phyloP scores from a whole-genome alignment of 495 filamentous ascomycete species.

The Cudoniella acicularis region DNA sequence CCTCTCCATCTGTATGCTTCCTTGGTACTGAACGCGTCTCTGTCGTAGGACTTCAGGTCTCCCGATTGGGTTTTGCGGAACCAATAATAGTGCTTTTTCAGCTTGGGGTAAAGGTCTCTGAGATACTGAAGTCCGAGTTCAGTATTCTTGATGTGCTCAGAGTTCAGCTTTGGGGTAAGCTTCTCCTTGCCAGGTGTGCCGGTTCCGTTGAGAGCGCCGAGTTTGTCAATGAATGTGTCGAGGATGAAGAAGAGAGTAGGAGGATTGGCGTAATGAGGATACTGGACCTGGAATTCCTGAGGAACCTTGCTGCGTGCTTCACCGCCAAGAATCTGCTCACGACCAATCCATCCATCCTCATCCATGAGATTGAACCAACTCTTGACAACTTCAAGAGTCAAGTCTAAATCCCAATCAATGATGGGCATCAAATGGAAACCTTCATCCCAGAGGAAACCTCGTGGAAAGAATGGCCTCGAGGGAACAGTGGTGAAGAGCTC shows the following conservation, averaged over 20 bases:
- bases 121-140: constrained; percentile 71
- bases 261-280: constrained; percentile 97
- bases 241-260: constrained; percentile 93
- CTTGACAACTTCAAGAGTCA: constrained; percentile 87
- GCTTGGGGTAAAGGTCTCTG: constrained; percentile 79
- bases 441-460: constrained; percentile 97
- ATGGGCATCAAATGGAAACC: constrained; percentile 94
- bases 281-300: constrained; percentile 90
- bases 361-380: constrained; percentile 97
- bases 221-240: constrained; percentile 74
- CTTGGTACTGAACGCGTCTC: constrained; percentile 76
- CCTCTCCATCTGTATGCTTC: constrained; percentile 97
- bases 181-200: constrained; percentile 8
- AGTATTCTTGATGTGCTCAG: constrained; percentile 59
- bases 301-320: constrained; percentile 97
- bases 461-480: constrained; percentile 90
- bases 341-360: constrained; percentile 95
- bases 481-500: constrained; percentile 93
- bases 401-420: constrained; percentile 87
- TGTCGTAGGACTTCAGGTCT: constrained; percentile 86
- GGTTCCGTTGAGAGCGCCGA: constrained; percentile 35
- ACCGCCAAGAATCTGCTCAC: constrained; percentile 92
- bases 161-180: constrained; percentile 2
- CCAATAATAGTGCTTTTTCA: constrained; percentile 90
- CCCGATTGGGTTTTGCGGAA: constrained; percentile 89